Evolutionary conservation across 495 filamentous ascomycete species (phyloP), one percentile per base, ranked within the genome.

Genomic region (Xylaria bambusicola): DNA sequence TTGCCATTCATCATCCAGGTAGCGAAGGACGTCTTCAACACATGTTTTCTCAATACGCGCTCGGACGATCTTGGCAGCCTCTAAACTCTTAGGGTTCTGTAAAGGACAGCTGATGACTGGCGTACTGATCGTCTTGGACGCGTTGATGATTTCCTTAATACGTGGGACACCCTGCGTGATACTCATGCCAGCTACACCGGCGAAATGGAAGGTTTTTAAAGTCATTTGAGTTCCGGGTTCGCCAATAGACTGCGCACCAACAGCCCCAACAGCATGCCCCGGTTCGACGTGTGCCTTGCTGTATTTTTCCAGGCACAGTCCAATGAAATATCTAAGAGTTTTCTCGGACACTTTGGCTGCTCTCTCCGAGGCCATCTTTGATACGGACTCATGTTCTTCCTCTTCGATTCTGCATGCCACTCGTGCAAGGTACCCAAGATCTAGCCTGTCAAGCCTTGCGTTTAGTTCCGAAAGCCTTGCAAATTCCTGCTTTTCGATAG

Each of bases 71-170:
- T 89, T 84, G 15, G 95, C 95, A 15, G 88, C 89, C 49, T 81
- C 78, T 50, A 93, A 84, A 59, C 84, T 80, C 38, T 80, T 73
- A 58, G 85, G 84, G 64, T 86, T 91, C 52, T 88, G 77, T 1
- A 98, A 79, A 18, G 89, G 85, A 65, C 95, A 98, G 13, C 83
- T 82, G 58, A 98, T 94, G 68, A 98, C 87, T 1, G 94, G 94
- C 2, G 94, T 98, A 75, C 90, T 95, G 71, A 98, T 98, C 42
- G 77, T 79, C 71, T 88, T 93, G 9, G 90, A 93, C 6, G 94
- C 94, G 75, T 98, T 98, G 84, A 98, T 98, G 67, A 98, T 98
- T 82, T 98, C 94, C 76, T 98, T 98, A 73, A 98, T 98, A 84
- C 94, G 94, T 2, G 94, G 94, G 1, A 98, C 94, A 87, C 94